Percentiles rank a stretch among this genome's conserved stretches.
These are phyloP conservation scores for Pleurotus salmoneostramineus DNA, from an alignment of 768 basidiomycete genomes.

Conservation along the genomic window DNA sequence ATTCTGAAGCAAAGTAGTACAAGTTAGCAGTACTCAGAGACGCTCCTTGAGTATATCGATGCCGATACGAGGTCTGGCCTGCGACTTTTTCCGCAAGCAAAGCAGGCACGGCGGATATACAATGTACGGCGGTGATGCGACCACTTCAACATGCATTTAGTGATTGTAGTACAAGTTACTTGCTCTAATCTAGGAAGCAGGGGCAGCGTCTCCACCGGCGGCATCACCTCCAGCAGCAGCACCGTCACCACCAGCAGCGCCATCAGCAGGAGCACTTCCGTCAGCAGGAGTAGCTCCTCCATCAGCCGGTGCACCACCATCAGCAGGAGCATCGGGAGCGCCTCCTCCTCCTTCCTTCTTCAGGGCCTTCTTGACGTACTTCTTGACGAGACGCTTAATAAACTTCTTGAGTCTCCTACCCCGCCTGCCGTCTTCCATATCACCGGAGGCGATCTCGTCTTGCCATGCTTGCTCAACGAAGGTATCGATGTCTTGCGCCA, in stretches of 20 bases:
- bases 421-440: background rate
- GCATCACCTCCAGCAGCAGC: background rate
- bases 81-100: too few relatives aligned
- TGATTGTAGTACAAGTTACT: too few relatives aligned
- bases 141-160: too few relatives aligned
- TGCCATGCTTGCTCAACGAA: background rate
- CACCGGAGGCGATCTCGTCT: background rate
- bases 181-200: background rate
- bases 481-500: background rate
- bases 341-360: background rate
- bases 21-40: too few relatives aligned
- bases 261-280: background rate
- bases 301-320: background rate
- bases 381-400: background rate
- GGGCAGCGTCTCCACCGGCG: background rate
- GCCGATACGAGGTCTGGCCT: too few relatives aligned
- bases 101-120: too few relatives aligned
- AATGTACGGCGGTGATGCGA: too few relatives aligned
- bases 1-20: too few relatives aligned
- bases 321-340: background rate
- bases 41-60: too few relatives aligned
- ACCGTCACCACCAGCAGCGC: background rate
- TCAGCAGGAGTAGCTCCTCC: background rate
- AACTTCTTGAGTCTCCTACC: background rate
- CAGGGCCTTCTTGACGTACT: background rate